These are phyloP conservation scores for Aspergillus persii DNA, from an alignment of 2,329 filamentous ascomycete genomes.

Conservation along the genomic window DNA sequence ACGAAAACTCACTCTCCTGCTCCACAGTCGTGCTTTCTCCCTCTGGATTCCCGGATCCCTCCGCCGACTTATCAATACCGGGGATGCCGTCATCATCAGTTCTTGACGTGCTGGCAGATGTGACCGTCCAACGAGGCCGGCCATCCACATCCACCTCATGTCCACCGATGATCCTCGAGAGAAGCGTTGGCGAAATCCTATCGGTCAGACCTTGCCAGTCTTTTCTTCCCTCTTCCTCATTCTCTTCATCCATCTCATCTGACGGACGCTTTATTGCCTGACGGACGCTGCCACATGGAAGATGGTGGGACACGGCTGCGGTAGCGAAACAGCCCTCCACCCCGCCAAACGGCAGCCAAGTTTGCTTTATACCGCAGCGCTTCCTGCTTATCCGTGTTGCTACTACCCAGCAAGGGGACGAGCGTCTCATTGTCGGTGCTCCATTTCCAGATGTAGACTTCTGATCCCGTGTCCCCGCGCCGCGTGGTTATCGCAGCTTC, in stretches of 20 bases:
- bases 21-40: constrained; percentile 26
- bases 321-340: constrained; percentile 45
- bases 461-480: constrained; percentile 28
- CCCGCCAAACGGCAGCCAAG: constrained; percentile 55
- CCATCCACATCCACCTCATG: constrained; percentile 36
- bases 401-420: constrained; percentile 28
- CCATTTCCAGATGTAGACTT: constrained; percentile 59
- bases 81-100: constrained; percentile 60
- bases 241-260: constrained; percentile 24
- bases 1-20: constrained; percentile 49
- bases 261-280: not conserved
- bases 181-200: constrained; percentile 47
- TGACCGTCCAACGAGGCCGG: constrained; percentile 53
- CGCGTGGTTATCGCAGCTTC: constrained; percentile 15
- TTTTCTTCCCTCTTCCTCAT: constrained; percentile 41
- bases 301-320: constrained; percentile 39
- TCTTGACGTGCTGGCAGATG: constrained; percentile 56
- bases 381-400: constrained; percentile 45
- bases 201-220: constrained; percentile 57
- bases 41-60: constrained; percentile 13
- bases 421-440: constrained; percentile 37
- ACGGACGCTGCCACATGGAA: constrained; percentile 34
- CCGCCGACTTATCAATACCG: constrained; percentile 44
- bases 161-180: constrained; percentile 51
- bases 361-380: constrained; percentile 55